Percentiles rank a stretch among this genome's conserved stretches.
Evolutionary conservation across 805 yeast genomes (phyloP).

Genomic region (Myxozyma udenii): DNA sequence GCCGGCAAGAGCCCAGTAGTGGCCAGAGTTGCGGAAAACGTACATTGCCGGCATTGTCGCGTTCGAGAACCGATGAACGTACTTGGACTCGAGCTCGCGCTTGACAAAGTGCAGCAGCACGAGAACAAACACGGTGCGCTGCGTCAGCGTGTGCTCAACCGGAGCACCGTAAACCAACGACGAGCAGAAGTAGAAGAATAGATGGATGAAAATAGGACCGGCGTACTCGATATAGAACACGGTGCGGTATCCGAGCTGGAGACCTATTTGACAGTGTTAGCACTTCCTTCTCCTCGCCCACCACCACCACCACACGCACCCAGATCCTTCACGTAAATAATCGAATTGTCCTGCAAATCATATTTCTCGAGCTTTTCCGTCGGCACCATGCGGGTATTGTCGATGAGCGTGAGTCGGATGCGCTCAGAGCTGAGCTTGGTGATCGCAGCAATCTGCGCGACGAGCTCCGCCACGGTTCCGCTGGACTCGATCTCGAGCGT

Average conservation of each 20-base stretch:
- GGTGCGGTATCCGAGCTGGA: slow-evolving; percentile 86
- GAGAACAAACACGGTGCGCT: slow-evolving; percentile 50
- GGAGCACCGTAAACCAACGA: slow-evolving; percentile 38
- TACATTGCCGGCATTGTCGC: slow-evolving; percentile 91
- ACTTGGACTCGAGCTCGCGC: slow-evolving; percentile 83
- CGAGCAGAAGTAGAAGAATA: slow-evolving; percentile 55
- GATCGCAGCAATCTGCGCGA: slow-evolving; percentile 44
- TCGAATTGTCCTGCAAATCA: slow-evolving; percentile 31
- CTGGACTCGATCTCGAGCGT: slow-evolving; percentile 36
- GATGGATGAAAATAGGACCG: slow-evolving; percentile 84
- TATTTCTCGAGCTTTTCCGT: slow-evolving; percentile 23
- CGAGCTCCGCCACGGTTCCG: slow-evolving; percentile 46
- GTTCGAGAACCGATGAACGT: slow-evolving; percentile 79
- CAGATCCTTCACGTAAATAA: slow-evolving; percentile 73
- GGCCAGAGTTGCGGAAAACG: slow-evolving; percentile 82
- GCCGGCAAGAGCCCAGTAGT: slow-evolving; percentile 95
- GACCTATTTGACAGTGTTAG: slow-evolving; percentile 37
- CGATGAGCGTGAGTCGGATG: slow-evolving; percentile 50
- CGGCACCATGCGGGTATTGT: slow-evolving; percentile 21
- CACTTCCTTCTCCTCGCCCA: neutral
- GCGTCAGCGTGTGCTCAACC: slow-evolving; percentile 49
- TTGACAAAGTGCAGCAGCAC: slow-evolving; percentile 75
- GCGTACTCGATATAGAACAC: slow-evolving; percentile 86
- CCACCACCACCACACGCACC: slow-evolving; percentile 45
- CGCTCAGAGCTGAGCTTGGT: slow-evolving; percentile 51